phyloP scores from a whole-genome alignment of 306 rosid species.

The Lupinus albus region DNA sequence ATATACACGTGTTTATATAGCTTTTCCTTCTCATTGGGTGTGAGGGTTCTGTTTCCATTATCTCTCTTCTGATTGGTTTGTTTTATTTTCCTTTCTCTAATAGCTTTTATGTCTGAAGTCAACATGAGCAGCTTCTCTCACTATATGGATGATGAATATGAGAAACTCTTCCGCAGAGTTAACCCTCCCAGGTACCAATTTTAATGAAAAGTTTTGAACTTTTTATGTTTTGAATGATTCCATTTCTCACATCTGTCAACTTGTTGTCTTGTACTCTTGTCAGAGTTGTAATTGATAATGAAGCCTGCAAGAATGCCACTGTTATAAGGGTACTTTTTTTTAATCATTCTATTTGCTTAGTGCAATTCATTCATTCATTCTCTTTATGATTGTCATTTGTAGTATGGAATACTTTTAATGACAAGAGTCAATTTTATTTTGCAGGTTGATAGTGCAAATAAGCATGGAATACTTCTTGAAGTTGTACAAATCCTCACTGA shows the following conservation, averaged over 20 bases:
- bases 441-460: slow-evolving; percentile 89
- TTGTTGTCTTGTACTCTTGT: slow-evolving; percentile 41
- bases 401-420: too few relatives aligned
- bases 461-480: slow-evolving; percentile 87
- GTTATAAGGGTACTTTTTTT: slow-evolving; percentile 68
- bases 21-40: slow-evolving; percentile 50
- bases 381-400: slow-evolving; percentile 16
- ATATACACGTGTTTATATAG: slow-evolving; percentile 2
- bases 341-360: not conserved
- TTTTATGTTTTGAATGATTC: slow-evolving; percentile 31
- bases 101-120: slow-evolving; percentile 65
- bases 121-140: slow-evolving; percentile 77
- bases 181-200: slow-evolving; percentile 76
- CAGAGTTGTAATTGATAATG: slow-evolving; percentile 97
- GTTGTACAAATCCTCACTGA: slow-evolving; percentile 92
- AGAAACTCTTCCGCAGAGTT: slow-evolving; percentile 84
- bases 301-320: slow-evolving; percentile 77
- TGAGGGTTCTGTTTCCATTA: slow-evolving; percentile 44
- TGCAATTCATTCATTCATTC: slow-evolving; percentile 14
- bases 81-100: slow-evolving; percentile 39
- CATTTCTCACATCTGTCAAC: slow-evolving; percentile 37
- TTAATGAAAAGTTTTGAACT: slow-evolving; percentile 8
- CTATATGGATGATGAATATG: slow-evolving; percentile 87
- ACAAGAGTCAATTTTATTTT: slow-evolving; percentile 24
- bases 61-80: slow-evolving; percentile 50